phyloP scores from a whole-genome alignment of 169 alveolate genomes.

The Eimeria praecox region DNA sequence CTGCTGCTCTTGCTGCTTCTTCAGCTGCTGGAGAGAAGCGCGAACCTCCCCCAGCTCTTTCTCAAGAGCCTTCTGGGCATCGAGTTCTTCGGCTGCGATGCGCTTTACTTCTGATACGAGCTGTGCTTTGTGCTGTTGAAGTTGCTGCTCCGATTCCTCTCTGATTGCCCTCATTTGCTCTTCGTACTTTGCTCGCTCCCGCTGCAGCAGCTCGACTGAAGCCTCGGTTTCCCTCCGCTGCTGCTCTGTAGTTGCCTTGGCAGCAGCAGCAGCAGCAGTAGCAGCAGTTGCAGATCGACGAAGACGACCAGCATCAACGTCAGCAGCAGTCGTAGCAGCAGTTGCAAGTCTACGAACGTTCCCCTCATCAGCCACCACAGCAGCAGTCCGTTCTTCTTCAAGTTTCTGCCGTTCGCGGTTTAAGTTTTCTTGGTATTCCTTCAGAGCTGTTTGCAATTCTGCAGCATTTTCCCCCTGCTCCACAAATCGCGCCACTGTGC shows the following conservation, averaged over 20 bases:
- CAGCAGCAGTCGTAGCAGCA: slow-evolving; percentile 28
- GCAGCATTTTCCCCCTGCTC: slow-evolving; percentile 32
- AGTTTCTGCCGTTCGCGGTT: not conserved
- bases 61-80: slow-evolving; percentile 14
- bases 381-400: not conserved
- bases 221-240: not conserved
- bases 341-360: not conserved
- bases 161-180: slow-evolving; percentile 18
- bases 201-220: not conserved
- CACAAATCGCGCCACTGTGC: slow-evolving; percentile 63
- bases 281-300: not conserved
- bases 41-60: slow-evolving; percentile 41
- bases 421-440: slow-evolving; percentile 48
- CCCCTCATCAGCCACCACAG: not conserved
- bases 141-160: slow-evolving; percentile 21
- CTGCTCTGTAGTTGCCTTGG: not conserved
- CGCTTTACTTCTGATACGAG: slow-evolving; percentile 37
- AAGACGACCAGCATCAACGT: not conserved
- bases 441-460: slow-evolving; percentile 14
- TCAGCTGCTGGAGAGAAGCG: slow-evolving; percentile 8
- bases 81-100: slow-evolving; percentile 11
- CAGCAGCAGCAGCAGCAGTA: not conserved
- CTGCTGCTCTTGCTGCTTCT: slow-evolving; percentile 32
- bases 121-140: slow-evolving; percentile 37
- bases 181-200: slow-evolving; percentile 16